Evolutionary conservation across 2,329 filamentous ascomycete genomes (phyloP).

Genomic region (Hypomyces perniciosus): DNA sequence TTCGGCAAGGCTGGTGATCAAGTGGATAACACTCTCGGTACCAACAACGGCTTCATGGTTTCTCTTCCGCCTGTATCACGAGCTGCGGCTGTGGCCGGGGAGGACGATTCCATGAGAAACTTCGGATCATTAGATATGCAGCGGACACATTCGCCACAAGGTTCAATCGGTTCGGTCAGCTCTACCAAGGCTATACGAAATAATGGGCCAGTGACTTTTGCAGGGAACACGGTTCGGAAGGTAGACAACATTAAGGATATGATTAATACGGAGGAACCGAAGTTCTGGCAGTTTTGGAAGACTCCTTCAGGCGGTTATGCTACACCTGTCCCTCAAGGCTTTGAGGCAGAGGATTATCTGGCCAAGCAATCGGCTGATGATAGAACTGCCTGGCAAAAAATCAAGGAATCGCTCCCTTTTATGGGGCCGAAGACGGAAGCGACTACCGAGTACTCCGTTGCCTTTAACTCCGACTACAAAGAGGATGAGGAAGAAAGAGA

Average conservation of each 20-base stretch:
- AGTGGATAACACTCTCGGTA: constrained; percentile 46
- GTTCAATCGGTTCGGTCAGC: constrained; percentile 34
- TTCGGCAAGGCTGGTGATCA: constrained; percentile 42
- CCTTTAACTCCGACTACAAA: constrained; percentile 55
- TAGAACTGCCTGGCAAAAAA: constrained; percentile 45
- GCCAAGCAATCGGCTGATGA: constrained; percentile 31
- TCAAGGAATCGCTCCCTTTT: constrained; percentile 47
- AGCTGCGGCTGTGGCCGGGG: background rate
- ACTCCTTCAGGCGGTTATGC: constrained; percentile 55
- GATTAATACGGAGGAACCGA: constrained; percentile 38
- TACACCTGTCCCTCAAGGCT: constrained; percentile 55
- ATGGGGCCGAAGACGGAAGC: constrained; percentile 37
- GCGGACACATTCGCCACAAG: constrained; percentile 30
- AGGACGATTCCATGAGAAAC: constrained; percentile 20
- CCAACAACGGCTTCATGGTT: constrained; percentile 48
- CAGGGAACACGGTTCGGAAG: constrained; percentile 49
- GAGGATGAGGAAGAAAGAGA: constrained; percentile 55
- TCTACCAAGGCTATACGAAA: constrained; percentile 24
- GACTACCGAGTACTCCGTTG: constrained; percentile 51
- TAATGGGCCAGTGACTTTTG: background rate
- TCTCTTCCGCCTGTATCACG: constrained; percentile 19
- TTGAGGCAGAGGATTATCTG: constrained; percentile 33
- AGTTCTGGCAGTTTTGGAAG: constrained; percentile 62
- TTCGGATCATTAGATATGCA: constrained; percentile 28
- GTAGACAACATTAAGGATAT: constrained; percentile 44